Base-by-base conservation (phyloP, 306 rosid genomes). In the Cucumis melo region DNA sequence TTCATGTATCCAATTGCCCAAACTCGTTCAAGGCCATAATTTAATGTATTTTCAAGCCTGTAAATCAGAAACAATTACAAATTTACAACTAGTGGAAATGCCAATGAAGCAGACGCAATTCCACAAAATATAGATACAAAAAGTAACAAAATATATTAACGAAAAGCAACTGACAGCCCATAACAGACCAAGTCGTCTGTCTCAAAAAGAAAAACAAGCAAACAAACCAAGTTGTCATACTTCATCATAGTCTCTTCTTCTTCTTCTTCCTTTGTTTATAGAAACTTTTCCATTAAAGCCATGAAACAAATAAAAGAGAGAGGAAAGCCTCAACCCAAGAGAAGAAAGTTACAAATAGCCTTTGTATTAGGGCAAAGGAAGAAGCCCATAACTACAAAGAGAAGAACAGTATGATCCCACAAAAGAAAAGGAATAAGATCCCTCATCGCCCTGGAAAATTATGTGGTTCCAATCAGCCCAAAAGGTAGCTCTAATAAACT, bases 1-100 rank as follows among this genome's bases (percentile, higher is more conserved):
- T 88, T 95, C 89, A 95, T 79, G 89, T 95, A 95, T 85, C 99
- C 99, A 84, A 95, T 81, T 29, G 99, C 96, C 99, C 99, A 95
- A 85, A 95, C 99, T 88, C 99, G 90, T 85, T 95, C 99, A 71
- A 95, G 97, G 74, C 98, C 97, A 83, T 95, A 95, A 76, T 95
- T 95, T 81, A 95, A 78, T 62, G 99, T 95, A 84, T 90, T 95
- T 86, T 95, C 99, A 78, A 95, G 99, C 96, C 99, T 95, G 97
- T 44, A 82, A 77, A 57, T 75, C 15, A 75, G 10, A 50, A 70
- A 42, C 7, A 16, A 72, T 50, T 50, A 72, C 9, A 48, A 72
- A 16, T 50, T 50, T 50, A 72, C 9, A 48, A 72, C 59, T 71
- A 14, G 36, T 14, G 58, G 59, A 72, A 72, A 70, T 48, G 15